Conservation (phyloP, 441 rosid species). For the Euphorbia corollata region DNA sequence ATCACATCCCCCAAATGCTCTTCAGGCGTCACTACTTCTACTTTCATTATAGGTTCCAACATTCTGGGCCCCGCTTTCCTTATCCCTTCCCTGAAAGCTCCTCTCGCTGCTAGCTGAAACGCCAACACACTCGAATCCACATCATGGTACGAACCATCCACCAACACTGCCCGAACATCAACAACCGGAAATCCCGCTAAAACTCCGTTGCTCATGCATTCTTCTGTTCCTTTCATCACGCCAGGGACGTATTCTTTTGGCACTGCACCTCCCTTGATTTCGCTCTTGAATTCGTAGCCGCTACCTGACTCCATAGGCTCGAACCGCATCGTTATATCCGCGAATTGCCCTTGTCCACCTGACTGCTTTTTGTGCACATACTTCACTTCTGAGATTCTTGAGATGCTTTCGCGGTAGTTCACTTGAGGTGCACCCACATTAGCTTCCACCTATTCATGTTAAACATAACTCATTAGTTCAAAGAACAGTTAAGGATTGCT, state of each 20-base stretch:
- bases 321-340: slow-evolving; percentile 76
- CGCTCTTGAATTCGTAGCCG: slow-evolving; percentile 93
- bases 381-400: slow-evolving; percentile 67
- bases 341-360: slow-evolving; percentile 94
- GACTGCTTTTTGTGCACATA: slow-evolving; percentile 93
- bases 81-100: slow-evolving; percentile 86
- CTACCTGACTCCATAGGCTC: slow-evolving; percentile 81
- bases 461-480: slow-evolving; percentile 10
- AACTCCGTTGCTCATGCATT: slow-evolving; percentile 74
- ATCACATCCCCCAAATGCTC: slow-evolving; percentile 94
- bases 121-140: slow-evolving; percentile 93
- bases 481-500: neutral
- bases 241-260: slow-evolving; percentile 87
- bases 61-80: slow-evolving; percentile 71
- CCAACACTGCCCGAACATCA: slow-evolving; percentile 69
- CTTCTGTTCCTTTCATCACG: slow-evolving; percentile 90
- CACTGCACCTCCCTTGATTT: slow-evolving; percentile 92
- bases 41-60: slow-evolving; percentile 94
- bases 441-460: slow-evolving; percentile 65
- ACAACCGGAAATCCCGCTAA: slow-evolving; percentile 92
- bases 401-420: slow-evolving; percentile 96
- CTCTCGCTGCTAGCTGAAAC: slow-evolving; percentile 90
- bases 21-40: slow-evolving; percentile 90
- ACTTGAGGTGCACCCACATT: slow-evolving; percentile 98
- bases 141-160: slow-evolving; percentile 88